These are phyloP conservation scores for Talaromyces sp. DNA, from an alignment of 2,329 filamentous ascomycete genomes.

Conservation along the genomic window DNA sequence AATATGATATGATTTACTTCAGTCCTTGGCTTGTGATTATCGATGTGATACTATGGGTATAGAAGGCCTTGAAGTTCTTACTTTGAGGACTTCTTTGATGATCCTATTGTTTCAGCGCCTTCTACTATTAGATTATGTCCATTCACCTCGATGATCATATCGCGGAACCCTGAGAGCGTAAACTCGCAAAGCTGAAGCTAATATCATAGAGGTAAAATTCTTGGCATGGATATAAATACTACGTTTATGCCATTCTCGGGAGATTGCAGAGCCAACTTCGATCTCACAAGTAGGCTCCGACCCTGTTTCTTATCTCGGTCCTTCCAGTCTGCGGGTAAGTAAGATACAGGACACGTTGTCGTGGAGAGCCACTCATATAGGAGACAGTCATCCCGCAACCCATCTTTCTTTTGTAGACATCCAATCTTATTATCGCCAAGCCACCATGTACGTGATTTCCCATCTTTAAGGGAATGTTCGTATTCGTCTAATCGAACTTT, in stretches of 20 bases:
- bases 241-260: background rate
- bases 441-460: background rate
- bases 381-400: background rate
- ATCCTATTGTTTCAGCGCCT: background rate
- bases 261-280: background rate
- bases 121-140: background rate
- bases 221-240: background rate
- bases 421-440: background rate
- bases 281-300: background rate
- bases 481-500: background rate
- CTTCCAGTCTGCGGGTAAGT: background rate
- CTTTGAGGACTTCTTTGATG: background rate
- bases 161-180: background rate
- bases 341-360: background rate
- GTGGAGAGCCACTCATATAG: background rate
- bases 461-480: background rate
- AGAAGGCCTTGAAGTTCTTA: background rate
- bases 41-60: background rate
- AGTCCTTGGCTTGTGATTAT: background rate
- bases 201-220: background rate
- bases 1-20: background rate
- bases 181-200: background rate
- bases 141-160: background rate
- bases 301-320: background rate
- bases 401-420: too few relatives aligned